Base-by-base conservation (phyloP, 345 rosid species). In the Salix udensis region DNA sequence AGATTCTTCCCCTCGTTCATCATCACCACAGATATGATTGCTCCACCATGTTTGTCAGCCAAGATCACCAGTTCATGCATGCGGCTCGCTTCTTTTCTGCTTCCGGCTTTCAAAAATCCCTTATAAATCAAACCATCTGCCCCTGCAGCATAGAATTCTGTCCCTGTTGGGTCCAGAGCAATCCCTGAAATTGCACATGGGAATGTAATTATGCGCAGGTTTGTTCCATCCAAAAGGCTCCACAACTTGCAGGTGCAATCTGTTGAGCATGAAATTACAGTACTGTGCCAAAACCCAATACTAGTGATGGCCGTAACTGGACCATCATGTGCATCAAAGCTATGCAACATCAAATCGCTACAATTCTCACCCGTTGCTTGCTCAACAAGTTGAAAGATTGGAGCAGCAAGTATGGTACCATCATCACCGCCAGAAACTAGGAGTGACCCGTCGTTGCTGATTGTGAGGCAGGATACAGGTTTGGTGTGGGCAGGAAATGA, bases 351-450 rank as follows among this genome's bases (percentile, higher is more conserved):
- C n/a, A 76, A 65, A 15, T 26, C 34, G 28, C 26, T 61, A 50
- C 46, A 67, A 48, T 40, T n/a, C 48, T 65, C 69, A 28, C 5
- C 30, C 12, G 65, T 16, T 14, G 65, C 11, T 39, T 34, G 68
- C 1, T 81, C 86, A 2, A 86, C 70, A 2, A 88, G 77, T 34
- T 65, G 84, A 71, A 84, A 78, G 77, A 84, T 80, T 9, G 88
- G 87, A 13, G 73, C 39, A 26, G 72, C 70, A 39, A 73, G 72
- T 50, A 86, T 78, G 58, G 64, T 55, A 0, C 89, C 91, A 71
- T 88, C 86, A 60, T 83, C 91, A 0, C 84, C 83, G 1, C 88
- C 89, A 0, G 91, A 88, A 19, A 86, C 67, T 13, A 86, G 76
- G 61, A 88, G 84, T 0, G 88, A 88, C 23, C 79, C 82, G 40